Conservation (phyloP, 2,329 filamentous ascomycete genomes). For the Hypocrella siamensis region DNA sequence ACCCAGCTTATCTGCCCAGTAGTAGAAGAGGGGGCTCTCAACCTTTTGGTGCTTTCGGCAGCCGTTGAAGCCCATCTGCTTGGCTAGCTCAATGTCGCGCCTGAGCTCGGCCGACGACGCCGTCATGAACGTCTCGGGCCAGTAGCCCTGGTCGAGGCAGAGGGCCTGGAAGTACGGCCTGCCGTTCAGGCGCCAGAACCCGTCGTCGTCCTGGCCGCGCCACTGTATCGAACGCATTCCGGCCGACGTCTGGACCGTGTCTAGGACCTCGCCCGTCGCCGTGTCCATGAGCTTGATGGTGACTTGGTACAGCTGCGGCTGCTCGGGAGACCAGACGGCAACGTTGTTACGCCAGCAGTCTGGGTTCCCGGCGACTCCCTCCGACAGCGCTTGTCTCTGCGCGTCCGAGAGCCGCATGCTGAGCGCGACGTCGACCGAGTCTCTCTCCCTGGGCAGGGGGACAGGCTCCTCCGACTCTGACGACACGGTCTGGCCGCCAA, state of each 20-base stretch:
- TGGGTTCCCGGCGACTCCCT: conserved; percentile 16
- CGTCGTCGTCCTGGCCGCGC: conserved; percentile 39
- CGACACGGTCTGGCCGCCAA: conserved; percentile 31
- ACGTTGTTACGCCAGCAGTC: conserved; percentile 34
- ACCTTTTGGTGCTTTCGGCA: conserved; percentile 52
- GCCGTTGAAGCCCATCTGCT: conserved; percentile 48
- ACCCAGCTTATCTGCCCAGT: conserved; percentile 44
- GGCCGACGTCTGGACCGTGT: conserved; percentile 42
- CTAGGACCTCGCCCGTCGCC: conserved; percentile 22
- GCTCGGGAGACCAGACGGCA: conserved; percentile 46
- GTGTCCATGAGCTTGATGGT: conserved; percentile 33
- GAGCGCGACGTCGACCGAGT: conserved; percentile 29
- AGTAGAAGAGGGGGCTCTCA: conserved; percentile 43
- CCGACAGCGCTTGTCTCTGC: conserved; percentile 22
- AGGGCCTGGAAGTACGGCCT: conserved; percentile 44
- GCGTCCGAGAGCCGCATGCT: conserved; percentile 29
- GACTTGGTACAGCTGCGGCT: conserved; percentile 40
- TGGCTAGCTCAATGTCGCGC: conserved; percentile 37
- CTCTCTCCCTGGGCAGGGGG: conserved; percentile 30
- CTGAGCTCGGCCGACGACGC: conserved; percentile 32
- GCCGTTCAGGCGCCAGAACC: conserved; percentile 42
- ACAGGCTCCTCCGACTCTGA: conserved; percentile 24
- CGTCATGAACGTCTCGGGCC: conserved; percentile 44
- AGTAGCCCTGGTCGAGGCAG: conserved; percentile 47
- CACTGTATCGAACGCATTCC: conserved; percentile 47